Evolutionary conservation across 2,329 filamentous ascomycete species (phyloP).

Genomic region (Colletotrichum tanaceti): DNA sequence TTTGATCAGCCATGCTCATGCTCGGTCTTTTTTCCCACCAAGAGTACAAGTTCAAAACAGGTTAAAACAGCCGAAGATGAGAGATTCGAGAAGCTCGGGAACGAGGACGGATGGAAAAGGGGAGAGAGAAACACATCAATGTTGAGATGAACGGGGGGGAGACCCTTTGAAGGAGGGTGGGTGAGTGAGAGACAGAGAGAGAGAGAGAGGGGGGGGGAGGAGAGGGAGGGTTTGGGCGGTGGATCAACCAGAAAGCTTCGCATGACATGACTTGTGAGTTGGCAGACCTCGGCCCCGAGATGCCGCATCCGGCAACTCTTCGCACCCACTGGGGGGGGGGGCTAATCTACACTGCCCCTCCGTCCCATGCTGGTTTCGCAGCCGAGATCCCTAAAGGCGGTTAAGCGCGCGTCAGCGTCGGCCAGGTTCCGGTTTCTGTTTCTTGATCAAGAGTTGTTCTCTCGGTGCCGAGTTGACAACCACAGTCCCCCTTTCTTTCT

Average conservation of each 20-base stretch:
- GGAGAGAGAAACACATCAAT: not conserved
- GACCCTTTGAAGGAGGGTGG: constrained; percentile 7
- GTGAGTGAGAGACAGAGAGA: too few species aligned
- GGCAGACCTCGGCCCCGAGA: constrained; percentile 18
- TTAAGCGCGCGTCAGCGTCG: not conserved
- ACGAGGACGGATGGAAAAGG: not conserved
- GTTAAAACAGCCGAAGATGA: not conserved
- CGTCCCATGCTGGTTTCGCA: not conserved
- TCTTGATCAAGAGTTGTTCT: too few species aligned
- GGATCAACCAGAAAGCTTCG: constrained; percentile 14
- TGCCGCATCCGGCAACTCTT: constrained; percentile 23
- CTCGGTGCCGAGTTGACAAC: not conserved
- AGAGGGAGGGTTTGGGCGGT: not conserved
- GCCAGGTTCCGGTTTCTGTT: too few species aligned
- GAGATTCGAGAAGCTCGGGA: not conserved
- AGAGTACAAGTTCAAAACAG: not conserved
- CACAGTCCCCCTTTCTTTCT: too few species aligned
- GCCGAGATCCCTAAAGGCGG: not conserved
- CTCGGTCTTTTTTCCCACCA: not conserved
- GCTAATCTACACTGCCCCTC: not conserved
- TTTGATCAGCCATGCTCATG: constrained; percentile 29
- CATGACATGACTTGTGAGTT: not conserved
- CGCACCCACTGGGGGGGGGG: not conserved
- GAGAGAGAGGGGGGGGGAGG: too few species aligned
- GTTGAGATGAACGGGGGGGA: not conserved